Evolutionary conservation across 257 asterid species (phyloP), one percentile per base, ranked within the genome.

Genomic region (Solanum habrochaites): DNA sequence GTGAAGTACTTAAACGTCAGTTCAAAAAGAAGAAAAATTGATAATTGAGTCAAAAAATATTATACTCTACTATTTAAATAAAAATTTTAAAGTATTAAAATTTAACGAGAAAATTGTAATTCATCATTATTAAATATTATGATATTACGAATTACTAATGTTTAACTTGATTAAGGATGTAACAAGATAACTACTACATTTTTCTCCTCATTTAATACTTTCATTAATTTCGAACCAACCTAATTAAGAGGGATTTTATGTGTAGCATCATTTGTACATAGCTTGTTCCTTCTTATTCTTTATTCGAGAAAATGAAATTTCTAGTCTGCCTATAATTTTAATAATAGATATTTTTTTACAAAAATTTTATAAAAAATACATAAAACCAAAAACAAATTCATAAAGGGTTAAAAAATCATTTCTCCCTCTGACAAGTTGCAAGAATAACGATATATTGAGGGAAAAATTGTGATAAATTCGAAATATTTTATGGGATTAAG

Each of bases 331-430:
- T 10, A 60, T 0, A 23, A 60, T 60, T 60, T 60, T 60, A 23
- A 21, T 20, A 0, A 21, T 21, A 10, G 1, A 58, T 1, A 21
- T 2, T 0, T 58, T 3, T 52, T 16, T 1, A 4, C 13, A 45
- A 47, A 11, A 43, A 1, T 14, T 1, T 60, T 60, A 23, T 23
- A 60, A 10, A 60, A 60, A 60, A 60, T 3, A 60, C 25, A 9
- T 60, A 60, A 60, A 10, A 60, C 3, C 23, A 60, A 60, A 60
- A 60, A 21, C 1, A 23, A 60, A 23, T 10, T 58, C 25, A 10
- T 23, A 23, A 21, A 60, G 29, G 13, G 1, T 5, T 23, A 58
- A 23, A 5, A 60, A 60, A 60, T 60, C 25, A 60, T 23, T 60
- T 60, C 69, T 52, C 62, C 9, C 69, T 60, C 10, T 9, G 69